Conservation (phyloP, 2,329 filamentous ascomycete species). For the Ophiostoma angusticollis region DNA sequence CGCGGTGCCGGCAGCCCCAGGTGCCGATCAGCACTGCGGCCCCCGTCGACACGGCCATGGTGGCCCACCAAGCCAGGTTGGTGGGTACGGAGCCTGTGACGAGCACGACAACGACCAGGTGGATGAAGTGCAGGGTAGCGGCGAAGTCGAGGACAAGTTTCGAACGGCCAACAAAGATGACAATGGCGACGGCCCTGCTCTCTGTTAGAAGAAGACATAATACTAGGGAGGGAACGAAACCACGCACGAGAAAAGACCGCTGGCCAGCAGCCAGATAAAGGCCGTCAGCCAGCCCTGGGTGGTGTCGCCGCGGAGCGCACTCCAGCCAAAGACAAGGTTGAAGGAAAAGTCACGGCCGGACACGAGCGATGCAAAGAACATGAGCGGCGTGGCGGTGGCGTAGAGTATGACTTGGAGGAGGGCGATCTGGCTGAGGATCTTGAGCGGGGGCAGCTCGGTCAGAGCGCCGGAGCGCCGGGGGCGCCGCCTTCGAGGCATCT, state of each 20-base stretch:
- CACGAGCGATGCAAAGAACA: constrained; percentile 46
- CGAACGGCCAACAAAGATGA: constrained; percentile 71
- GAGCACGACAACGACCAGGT: constrained; percentile 40
- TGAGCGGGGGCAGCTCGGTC: constrained; percentile 46
- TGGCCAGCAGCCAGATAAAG: constrained; percentile 45
- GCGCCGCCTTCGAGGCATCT: constrained; percentile 42
- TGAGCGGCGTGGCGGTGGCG: constrained; percentile 34
- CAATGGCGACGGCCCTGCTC: constrained; percentile 64
- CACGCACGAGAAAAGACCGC: constrained; percentile 38
- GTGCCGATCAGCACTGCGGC: constrained; percentile 52
- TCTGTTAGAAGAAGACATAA: background rate
- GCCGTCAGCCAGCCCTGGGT: constrained; percentile 48
- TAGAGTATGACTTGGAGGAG: constrained; percentile 45
- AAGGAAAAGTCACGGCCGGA: constrained; percentile 41
- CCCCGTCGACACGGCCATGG: constrained; percentile 35
- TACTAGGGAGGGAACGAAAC: constrained; percentile 4
- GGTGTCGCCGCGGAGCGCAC: constrained; percentile 45
- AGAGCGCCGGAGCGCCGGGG: constrained; percentile 48
- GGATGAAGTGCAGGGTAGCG: constrained; percentile 50
- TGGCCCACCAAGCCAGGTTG: constrained; percentile 76
- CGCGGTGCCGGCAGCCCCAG: constrained; percentile 84
- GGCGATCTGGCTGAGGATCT: constrained; percentile 46
- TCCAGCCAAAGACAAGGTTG: constrained; percentile 46
- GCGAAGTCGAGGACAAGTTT: constrained; percentile 95
- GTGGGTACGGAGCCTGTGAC: constrained; percentile 67